Evolutionary conservation across 495 filamentous ascomycete species (phyloP), one percentile per base, ranked within the genome.

Genomic region (Penicillium subrubescens): DNA sequence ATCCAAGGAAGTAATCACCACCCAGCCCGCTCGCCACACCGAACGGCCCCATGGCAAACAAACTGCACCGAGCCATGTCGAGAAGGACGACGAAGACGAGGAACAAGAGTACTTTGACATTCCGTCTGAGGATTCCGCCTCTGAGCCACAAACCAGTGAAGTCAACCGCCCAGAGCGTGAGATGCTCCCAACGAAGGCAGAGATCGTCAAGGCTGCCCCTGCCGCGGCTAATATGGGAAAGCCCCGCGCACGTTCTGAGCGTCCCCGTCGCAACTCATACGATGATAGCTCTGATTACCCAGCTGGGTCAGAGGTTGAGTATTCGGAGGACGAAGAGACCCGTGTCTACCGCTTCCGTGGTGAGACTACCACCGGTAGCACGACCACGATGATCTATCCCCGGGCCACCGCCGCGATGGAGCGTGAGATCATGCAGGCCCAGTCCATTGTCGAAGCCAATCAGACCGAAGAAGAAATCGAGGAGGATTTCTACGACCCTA

Each of bases 401-500:
- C 84, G 86, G 61, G 62, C 64, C 34, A 66, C 48, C 11, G 27
- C 60, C 19, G 33, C 59, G 6, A 68, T 67, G 17, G 65, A 61
- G 66, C 82, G 81, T 12, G 91, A 97, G 79, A 79, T 97, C 41
- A 87, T 86, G 12, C 74, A 81, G 11, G 93, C 93, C 12, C 89
- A 86, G 76, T 69, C 79, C 10, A 77, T 88, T 48, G 92, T 97
- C 0, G 86, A 92, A 61, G 76, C 75, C 56, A 74, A 84, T 60
- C 79, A 84, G 68, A 81, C 84, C 0, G 63, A 69, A 19, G 86
- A 90, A 61, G 90, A 92, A 58, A 81, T 92, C 53, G 89, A 96
- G 58, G 95, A 98, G 65, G 95, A 97, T 71, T 81, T 83, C 25
- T 96, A 88, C 82, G 95, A 99, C 72, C 91, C 93, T n/a, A 97